Evolutionary conservation across 2,329 filamentous ascomycete genomes (phyloP), one percentile per base, ranked within the genome.

Genomic region (Nannizziopsis arthrosporioides): DNA sequence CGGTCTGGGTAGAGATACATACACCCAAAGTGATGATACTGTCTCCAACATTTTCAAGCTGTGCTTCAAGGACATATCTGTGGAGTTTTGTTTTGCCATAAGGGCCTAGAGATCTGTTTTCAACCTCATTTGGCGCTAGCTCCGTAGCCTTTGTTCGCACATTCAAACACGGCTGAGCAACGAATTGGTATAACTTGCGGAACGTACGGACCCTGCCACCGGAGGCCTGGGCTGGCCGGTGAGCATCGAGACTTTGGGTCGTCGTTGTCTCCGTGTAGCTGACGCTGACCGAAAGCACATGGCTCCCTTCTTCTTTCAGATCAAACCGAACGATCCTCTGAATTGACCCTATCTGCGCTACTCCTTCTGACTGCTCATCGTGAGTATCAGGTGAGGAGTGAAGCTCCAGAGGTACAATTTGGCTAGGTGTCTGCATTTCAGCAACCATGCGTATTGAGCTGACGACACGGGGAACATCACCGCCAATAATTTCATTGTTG

Each of bases 161-260:
- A 54, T 89, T 86, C 56, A 98, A 72, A 51, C 88, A 84, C 35
- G 86, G 80, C 70, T 94, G 90, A 61, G 89, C 92, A 48, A 93
- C 82, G 62, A 98, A 98, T 65, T 96, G 92, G 65, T 96, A 98
- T 51, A 98, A 70, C 69, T 96, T 96, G 55, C 90, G 75, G 62
- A 96, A 96, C 8, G 87, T 94, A 51, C 92, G 74, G 34, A 85
- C 82, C 43, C 86, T 77, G 3, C 74, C 75, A 48, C 73, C 72
- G 1, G 72, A 73, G 17, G 73, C 73, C 53, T 68, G 63, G 27
- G 62, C 60, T 17, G 67, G 66, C 32, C 65, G 63, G 0, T 62
- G 60, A 53, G 69, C 61, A 19, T 50, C 51, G 10, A 38, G 19
- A n/a, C 64, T 45, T 22, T 35, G 37, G 11, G 38, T 47, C 27